phyloP scores from a whole-genome alignment of 2,329 filamentous ascomycete species.

The Hypomyces perniciosus region DNA sequence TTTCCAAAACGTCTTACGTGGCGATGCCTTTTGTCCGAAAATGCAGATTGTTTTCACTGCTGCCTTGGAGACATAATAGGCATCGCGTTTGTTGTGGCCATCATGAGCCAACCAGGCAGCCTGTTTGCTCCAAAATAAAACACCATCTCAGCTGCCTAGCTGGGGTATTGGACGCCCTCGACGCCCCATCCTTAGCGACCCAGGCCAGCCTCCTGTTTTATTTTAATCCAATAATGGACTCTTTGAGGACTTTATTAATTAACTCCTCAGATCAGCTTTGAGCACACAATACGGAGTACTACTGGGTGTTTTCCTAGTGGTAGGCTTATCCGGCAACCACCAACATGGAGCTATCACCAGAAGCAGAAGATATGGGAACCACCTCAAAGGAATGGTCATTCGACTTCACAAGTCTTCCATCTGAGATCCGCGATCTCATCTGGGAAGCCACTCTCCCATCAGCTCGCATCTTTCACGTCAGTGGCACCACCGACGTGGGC shows the following conservation, averaged over 20 bases:
- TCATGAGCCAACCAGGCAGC: conserved; percentile 8
- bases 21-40: too few species aligned
- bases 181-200: too few species aligned
- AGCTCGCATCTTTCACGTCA: conserved; percentile 26
- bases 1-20: too few species aligned
- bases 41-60: too few species aligned
- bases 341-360: neutral
- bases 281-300: too few species aligned
- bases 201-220: too few species aligned
- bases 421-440: conserved; percentile 24
- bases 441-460: conserved; percentile 24
- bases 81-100: neutral
- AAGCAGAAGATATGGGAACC: neutral
- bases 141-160: conserved; percentile 2
- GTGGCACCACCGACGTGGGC: conserved; percentile 7
- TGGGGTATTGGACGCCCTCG: neutral
- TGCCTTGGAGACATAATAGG: neutral
- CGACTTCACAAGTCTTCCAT: conserved; percentile 18
- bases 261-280: too few species aligned
- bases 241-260: too few species aligned
- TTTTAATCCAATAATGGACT: too few species aligned
- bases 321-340: too few species aligned
- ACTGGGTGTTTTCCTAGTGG: neutral
- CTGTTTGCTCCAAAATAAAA: neutral
- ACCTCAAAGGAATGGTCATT: neutral